Conservation (phyloP, 2,329 filamentous ascomycete genomes). For the Exophiala spinifera region DNA sequence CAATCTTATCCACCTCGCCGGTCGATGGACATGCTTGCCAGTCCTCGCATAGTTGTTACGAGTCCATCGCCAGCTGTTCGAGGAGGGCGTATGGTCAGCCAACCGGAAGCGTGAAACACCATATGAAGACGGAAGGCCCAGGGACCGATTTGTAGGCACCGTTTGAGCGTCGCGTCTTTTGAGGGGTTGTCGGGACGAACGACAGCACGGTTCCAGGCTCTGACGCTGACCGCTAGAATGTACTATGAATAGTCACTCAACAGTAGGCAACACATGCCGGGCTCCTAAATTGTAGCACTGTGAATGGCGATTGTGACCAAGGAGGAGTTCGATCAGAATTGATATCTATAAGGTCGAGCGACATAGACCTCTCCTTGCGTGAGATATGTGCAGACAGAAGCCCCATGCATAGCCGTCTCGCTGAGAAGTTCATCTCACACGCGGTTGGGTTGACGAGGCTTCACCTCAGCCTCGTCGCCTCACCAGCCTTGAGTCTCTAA, state of each 20-base stretch:
- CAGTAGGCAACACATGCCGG: too few species aligned
- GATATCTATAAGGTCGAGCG: too few species aligned
- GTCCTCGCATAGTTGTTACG: constrained; percentile 18
- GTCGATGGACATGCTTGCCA: constrained; percentile 22
- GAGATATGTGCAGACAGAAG: too few species aligned
- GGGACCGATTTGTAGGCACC: constrained; percentile 36
- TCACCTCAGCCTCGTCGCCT: too few species aligned
- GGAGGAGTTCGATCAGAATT: too few species aligned
- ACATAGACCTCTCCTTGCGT: too few species aligned
- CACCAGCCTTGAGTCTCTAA: too few species aligned
- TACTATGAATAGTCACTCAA: constrained; percentile 3
- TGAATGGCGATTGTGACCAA: constrained; percentile 28
- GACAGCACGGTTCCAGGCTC: constrained; percentile 22
- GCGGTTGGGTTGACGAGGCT: too few species aligned
- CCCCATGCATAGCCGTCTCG: too few species aligned
- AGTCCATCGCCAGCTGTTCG: background rate
- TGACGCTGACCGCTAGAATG: constrained; percentile 20
- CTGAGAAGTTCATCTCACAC: too few species aligned
- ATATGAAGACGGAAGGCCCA: constrained; percentile 45
- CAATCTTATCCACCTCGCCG: constrained; percentile 26
- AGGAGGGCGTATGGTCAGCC: constrained; percentile 27
- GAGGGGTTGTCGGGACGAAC: constrained; percentile 34
- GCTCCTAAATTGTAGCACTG: too few species aligned
- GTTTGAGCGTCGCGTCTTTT: constrained; percentile 39
- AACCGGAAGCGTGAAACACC: constrained; percentile 21